phyloP scores from a whole-genome alignment of 2,329 filamentous ascomycete genomes.

The Zelopaecilomyces penicillatus region DNA sequence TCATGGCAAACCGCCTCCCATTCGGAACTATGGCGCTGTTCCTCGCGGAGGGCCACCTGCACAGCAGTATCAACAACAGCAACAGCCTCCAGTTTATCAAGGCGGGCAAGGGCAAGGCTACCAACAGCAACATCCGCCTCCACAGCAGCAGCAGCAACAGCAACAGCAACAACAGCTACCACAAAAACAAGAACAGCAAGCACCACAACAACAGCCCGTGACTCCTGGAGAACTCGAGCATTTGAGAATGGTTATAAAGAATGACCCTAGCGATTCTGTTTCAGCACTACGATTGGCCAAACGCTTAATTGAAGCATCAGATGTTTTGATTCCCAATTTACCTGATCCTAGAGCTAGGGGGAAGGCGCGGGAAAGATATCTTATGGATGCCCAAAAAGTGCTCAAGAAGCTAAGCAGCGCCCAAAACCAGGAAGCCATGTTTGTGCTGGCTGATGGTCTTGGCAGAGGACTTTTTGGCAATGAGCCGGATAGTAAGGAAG shows the following conservation, averaged over 20 bases:
- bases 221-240: slow-evolving; percentile 71
- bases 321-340: slow-evolving; percentile 57
- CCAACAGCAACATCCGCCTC: slow-evolving; percentile 14
- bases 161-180: slow-evolving; percentile 15
- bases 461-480: slow-evolving; percentile 73
- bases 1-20: slow-evolving; percentile 48
- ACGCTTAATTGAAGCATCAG: slow-evolving; percentile 76
- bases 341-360: slow-evolving; percentile 63
- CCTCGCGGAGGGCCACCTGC: slow-evolving; percentile 28
- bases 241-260: slow-evolving; percentile 60
- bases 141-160: slow-evolving; percentile 25
- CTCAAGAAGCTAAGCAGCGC: slow-evolving; percentile 75
- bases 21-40: slow-evolving; percentile 46
- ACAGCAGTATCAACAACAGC: slow-evolving; percentile 22
- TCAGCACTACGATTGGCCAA: slow-evolving; percentile 69
- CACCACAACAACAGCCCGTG: slow-evolving; percentile 52
- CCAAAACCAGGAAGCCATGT: slow-evolving; percentile 81
- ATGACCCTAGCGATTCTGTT: slow-evolving; percentile 63
- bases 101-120: too few relatives aligned
- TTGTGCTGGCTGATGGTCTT: slow-evolving; percentile 83
- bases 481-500: slow-evolving; percentile 80
- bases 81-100: slow-evolving; percentile 15
- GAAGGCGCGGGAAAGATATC: slow-evolving; percentile 73
- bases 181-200: slow-evolving; percentile 54
- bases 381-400: slow-evolving; percentile 80